Evolutionary conservation across 768 basidiomycete genomes (phyloP), one percentile per base, ranked within the genome.

Genomic region (Boletus tylopilopsis): DNA sequence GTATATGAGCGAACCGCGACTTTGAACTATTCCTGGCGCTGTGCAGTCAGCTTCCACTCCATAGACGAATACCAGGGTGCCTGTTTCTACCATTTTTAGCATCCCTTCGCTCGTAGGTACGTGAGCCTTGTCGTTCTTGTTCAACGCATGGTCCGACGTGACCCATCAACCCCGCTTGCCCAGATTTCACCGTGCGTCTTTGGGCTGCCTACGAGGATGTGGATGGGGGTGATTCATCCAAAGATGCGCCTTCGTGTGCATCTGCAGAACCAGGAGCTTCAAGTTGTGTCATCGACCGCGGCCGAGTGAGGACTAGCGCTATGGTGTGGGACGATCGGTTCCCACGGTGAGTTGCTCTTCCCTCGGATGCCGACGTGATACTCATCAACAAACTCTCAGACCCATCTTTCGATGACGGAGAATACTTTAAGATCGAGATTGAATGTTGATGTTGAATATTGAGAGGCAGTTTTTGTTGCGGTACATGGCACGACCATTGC

Each of bases 171-270:
- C n/a, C 12, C 29, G 4, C 32, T 39, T 50, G 21, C 15, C 29
- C 38, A 63, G 62, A 60, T 22, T 64, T 63, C 46, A 60, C 49
- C 35, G 63, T 60, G 23, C 51, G 46, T 34, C 12, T 30, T 30
- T 30, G 63, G 60, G 6, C 22, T 63, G 2, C 62, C 62, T 0
- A 47, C 60, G 9, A 55, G 50, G 23, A 59, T 40, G 37, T 57
- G 57, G 54, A 42, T 62, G 45, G 50, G 21, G 9, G 3, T 57
- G n/a, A 29, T 64, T 42, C 43, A 35, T 12, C 63, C 62, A 23
- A 64, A 38, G 36, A 46, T 63, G 47, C 63, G 62, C 2, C 47
- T 63, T 23, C 60, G 62, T 19, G 47, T 63, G 18, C 57, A 51
- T 9, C 30, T n/a, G 0, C 47, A 50, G 35, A 33, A 47, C 15